A percentile compares a stretch with the other conserved stretches of the same genome.
Conservation (phyloP, 208 protist genomes). For the Wallacemonas sp. region DNA sequence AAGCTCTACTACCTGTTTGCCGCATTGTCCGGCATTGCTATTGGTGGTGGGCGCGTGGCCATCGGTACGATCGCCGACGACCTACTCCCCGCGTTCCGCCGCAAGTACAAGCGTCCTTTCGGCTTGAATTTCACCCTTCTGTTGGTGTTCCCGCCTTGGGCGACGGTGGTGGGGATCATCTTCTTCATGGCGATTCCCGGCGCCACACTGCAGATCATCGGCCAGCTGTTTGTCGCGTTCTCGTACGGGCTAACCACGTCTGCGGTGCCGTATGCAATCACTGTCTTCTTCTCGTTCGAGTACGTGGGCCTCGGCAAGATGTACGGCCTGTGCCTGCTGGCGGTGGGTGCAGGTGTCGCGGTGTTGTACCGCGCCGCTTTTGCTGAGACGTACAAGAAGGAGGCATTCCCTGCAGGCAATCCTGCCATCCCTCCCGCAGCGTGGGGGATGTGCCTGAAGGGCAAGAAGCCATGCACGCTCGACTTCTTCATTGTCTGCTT, state of each 20-base stretch:
- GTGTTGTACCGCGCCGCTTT: constrained; percentile 22
- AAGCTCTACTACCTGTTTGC: constrained; percentile 54
- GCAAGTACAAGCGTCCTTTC: constrained; percentile 8
- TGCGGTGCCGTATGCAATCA: constrained; percentile 13
- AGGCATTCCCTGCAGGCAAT: constrained; percentile 3
- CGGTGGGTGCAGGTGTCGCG: constrained; percentile 14
- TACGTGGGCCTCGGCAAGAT: constrained; percentile 29
- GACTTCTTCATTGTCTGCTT: constrained; percentile 24
- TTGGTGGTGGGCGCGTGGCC: constrained; percentile 37
- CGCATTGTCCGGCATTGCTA: constrained; percentile 35
- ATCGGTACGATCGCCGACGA: constrained; percentile 39
- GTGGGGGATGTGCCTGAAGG: constrained; percentile 13
- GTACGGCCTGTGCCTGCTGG: constrained; percentile 25
- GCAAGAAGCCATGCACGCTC: constrained; percentile 17
- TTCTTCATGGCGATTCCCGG: constrained; percentile 49
- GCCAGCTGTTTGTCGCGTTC: constrained; percentile 14
- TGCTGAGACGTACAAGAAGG: constrained; percentile 16
- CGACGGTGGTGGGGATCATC: constrained; percentile 28
- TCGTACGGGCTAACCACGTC: constrained; percentile 28
- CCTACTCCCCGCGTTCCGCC: constrained; percentile 17
- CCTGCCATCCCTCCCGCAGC: constrained; percentile 3
- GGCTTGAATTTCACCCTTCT: constrained; percentile 22
- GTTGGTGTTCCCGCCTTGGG: constrained; percentile 30
- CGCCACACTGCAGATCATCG: constrained; percentile 23
- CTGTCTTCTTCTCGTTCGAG: constrained; percentile 17